Evolutionary conservation across 257 asterid species (phyloP).

Genomic region (Penstemon eatonii): DNA sequence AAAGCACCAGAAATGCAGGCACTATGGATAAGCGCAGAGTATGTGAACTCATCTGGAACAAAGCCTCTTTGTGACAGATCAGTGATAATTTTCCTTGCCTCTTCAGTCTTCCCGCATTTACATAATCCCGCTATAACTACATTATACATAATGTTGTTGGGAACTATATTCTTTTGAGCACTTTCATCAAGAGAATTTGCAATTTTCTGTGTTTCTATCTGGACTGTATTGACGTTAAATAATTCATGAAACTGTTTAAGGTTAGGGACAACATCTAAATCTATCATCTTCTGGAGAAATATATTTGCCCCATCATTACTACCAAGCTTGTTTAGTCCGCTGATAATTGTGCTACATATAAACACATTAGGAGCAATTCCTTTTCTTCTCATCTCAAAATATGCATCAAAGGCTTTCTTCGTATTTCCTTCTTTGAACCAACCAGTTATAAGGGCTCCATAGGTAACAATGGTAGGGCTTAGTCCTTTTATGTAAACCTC

Average conservation of each 20-base stretch:
- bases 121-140: slow-evolving; percentile 75
- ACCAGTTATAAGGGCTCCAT: slow-evolving; percentile 82
- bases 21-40: slow-evolving; percentile 73
- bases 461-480: slow-evolving; percentile 60
- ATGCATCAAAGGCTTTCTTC: slow-evolving; percentile 67
- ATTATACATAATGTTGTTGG: slow-evolving; percentile 67
- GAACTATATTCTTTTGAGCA: slow-evolving; percentile 39
- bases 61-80: slow-evolving; percentile 61
- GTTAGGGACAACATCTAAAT: slow-evolving; percentile 45
- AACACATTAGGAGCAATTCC: slow-evolving; percentile 66
- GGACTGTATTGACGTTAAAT: slow-evolving; percentile 32
- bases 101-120: slow-evolving; percentile 67
- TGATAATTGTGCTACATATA: slow-evolving; percentile 66
- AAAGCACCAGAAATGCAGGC: slow-evolving; percentile 60
- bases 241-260: slow-evolving; percentile 43
- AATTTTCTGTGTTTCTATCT: slow-evolving; percentile 45
- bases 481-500: slow-evolving; percentile 58
- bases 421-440: slow-evolving; percentile 72
- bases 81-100: slow-evolving; percentile 57
- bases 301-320: slow-evolving; percentile 59
- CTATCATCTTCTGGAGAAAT: slow-evolving; percentile 63
- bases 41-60: slow-evolving; percentile 81
- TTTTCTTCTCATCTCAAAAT: slow-evolving; percentile 71
- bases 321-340: slow-evolving; percentile 73
- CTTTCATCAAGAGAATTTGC: slow-evolving; percentile 53